Percentiles rank a stretch among this genome's conserved stretches.
phyloP scores from a whole-genome alignment of 1,284 basidiomycete genomes.

The Inonotus hispidus region DNA sequence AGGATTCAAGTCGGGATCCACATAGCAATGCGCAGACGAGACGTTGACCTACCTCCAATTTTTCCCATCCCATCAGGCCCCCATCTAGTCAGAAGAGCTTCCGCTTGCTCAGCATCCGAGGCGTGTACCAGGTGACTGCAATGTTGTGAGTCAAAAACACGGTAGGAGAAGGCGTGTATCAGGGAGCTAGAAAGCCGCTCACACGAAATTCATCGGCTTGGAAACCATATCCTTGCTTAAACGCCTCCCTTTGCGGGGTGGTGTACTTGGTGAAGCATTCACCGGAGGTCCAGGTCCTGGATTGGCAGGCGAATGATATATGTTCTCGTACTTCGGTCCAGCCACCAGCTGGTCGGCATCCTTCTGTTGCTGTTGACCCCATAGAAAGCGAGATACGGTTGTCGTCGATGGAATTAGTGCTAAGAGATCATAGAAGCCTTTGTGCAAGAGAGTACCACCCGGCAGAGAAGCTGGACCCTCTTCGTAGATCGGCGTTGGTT shows the following conservation, averaged over 20 bases:
- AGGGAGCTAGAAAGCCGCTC: slow-evolving; percentile 32
- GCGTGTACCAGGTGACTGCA: slow-evolving; percentile 88
- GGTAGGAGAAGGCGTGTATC: slow-evolving; percentile 3
- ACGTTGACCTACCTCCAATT: slow-evolving; percentile 62
- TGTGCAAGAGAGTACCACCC: slow-evolving; percentile 69
- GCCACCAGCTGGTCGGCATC: slow-evolving; percentile 36
- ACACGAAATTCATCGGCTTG: slow-evolving; percentile 80
- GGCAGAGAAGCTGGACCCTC: slow-evolving; percentile 44
- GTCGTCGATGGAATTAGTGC: slow-evolving; percentile 60
- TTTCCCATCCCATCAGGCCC: slow-evolving; percentile 89
- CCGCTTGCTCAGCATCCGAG: slow-evolving; percentile 88
- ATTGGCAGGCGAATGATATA: slow-evolving; percentile 27
- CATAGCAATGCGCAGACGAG: slow-evolving; percentile 19
- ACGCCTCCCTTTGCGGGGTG: slow-evolving; percentile 45
- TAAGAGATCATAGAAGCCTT: slow-evolving; percentile 83
- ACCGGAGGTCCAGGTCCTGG: slow-evolving; percentile 25
- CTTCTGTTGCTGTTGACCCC: slow-evolving; percentile 38
- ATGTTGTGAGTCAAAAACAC: slow-evolving; percentile 11
- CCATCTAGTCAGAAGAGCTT: slow-evolving; percentile 86
- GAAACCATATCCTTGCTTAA: slow-evolving; percentile 87
- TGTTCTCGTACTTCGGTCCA: slow-evolving; percentile 60
- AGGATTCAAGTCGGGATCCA: slow-evolving; percentile 1
- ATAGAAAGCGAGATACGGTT: slow-evolving; percentile 57
- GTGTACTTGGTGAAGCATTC: slow-evolving; percentile 33
- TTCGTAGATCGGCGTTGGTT: slow-evolving; percentile 36